These are phyloP conservation scores for Penicillium sp. DNA, from an alignment of 2,329 filamentous ascomycete species.

Conservation along the genomic window DNA sequence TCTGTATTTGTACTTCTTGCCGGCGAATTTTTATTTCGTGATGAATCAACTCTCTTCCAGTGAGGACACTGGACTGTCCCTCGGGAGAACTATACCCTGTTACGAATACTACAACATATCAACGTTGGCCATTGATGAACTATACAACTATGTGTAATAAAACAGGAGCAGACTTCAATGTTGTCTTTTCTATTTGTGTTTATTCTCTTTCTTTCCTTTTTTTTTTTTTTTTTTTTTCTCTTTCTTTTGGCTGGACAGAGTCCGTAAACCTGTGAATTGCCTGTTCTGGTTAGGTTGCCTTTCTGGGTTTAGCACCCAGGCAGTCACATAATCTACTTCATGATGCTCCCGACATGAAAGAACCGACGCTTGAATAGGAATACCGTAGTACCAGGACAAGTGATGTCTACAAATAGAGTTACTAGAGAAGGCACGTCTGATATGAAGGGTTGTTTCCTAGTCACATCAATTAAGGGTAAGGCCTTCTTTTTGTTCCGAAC, in stretches of 20 bases:
- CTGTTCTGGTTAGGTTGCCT: no score
- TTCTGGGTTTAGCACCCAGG: no score
- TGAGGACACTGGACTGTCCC: constrained; percentile 4
- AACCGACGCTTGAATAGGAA: no score
- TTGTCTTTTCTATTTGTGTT: not conserved
- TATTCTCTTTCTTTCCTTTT: not conserved
- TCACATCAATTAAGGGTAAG: not conserved
- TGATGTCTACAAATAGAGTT: no score
- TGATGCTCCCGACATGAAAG: no score
- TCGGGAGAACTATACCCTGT: constrained; percentile 5
- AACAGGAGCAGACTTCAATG: not conserved
- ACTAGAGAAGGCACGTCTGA: no score
- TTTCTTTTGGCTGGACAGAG: no score
- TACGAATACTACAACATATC: constrained; percentile 10
- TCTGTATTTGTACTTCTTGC: constrained; percentile 2
- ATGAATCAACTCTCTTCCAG: constrained; percentile 3
- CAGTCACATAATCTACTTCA: no score
- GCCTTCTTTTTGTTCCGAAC: not conserved
- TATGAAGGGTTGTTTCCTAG: no score
- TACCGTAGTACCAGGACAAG: no score
- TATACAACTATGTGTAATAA: constrained; percentile 6
- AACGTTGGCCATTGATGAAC: constrained; percentile 3
- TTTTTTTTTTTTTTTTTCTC: no score
- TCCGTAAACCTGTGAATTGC: no score
- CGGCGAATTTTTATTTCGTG: constrained; percentile 1